Evolutionary conservation across 1,284 basidiomycete genomes (phyloP).

Genomic region (Puccinia polysora): DNA sequence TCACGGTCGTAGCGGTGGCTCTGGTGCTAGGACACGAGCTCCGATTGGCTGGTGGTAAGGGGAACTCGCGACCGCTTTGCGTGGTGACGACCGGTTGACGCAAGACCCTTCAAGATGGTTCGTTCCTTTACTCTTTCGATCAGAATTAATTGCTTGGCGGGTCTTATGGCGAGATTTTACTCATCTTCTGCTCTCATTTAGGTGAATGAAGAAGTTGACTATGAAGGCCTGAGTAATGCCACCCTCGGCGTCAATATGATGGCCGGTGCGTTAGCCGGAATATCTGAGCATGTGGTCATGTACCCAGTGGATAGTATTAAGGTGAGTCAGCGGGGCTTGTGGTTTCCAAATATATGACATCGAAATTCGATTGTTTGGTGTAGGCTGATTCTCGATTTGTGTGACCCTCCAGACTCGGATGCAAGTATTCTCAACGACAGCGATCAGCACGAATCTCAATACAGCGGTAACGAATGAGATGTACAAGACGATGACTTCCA

Average conservation of each 20-base stretch:
- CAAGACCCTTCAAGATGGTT: too few species aligned
- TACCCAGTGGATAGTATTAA: slow-evolving; percentile 98
- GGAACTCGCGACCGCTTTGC: too few species aligned
- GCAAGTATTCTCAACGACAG: slow-evolving; percentile 82
- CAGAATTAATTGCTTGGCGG: too few species aligned
- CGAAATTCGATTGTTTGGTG: neutral
- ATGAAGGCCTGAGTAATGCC: slow-evolving; percentile 46
- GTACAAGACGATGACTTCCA: slow-evolving; percentile 82
- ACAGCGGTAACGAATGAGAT: slow-evolving; percentile 53
- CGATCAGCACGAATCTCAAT: slow-evolving; percentile 58
- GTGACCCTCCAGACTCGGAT: slow-evolving; percentile 74
- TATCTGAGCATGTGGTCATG: slow-evolving; percentile 98
- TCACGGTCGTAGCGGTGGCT: too few species aligned
- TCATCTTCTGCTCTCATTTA: neutral
- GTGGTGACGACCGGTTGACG: too few species aligned
- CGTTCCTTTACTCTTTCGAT: too few species aligned
- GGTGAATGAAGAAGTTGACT: slow-evolving; percentile 46
- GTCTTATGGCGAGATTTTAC: too few species aligned
- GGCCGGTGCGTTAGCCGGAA: slow-evolving; percentile 93
- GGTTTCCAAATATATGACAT: neutral
- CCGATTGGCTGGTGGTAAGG: too few species aligned
- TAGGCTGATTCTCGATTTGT: neutral
- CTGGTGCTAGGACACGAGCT: too few species aligned
- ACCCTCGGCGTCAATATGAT: slow-evolving; percentile 76
- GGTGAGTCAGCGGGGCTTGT: slow-evolving; percentile 58